Percentiles rank a stretch among this genome's conserved stretches.
These are phyloP conservation scores for Salvia rosmarinus DNA, from an alignment of 257 asterid species.

Conservation along the genomic window DNA sequence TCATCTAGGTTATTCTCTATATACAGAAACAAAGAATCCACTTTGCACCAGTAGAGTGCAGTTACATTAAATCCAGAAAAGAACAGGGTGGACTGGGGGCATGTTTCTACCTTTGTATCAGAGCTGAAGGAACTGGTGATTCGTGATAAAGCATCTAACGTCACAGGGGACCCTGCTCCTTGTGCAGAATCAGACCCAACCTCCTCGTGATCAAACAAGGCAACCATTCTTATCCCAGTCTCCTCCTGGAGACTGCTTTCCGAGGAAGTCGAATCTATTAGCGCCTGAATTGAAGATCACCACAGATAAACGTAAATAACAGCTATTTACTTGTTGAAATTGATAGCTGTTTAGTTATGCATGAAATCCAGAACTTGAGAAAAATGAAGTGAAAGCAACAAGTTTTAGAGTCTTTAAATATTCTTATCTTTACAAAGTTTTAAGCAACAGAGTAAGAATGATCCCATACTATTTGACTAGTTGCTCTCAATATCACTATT, in stretches of 20 bases:
- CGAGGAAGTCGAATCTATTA: slow-evolving; percentile 78
- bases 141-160: slow-evolving; percentile 85
- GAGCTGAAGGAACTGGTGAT: slow-evolving; percentile 75
- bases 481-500: background rate
- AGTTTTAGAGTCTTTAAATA: background rate
- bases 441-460: background rate
- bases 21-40: background rate
- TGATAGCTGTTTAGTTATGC: background rate
- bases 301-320: slow-evolving; percentile 22
- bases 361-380: background rate
- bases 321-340: background rate
- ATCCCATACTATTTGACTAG: background rate
- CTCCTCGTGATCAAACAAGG: slow-evolving; percentile 98
- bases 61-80: background rate
- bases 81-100: background rate
- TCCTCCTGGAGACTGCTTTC: slow-evolving; percentile 76
- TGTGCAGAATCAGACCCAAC: slow-evolving; percentile 95
- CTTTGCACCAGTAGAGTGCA: background rate
- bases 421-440: background rate
- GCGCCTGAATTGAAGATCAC: slow-evolving; percentile 63
- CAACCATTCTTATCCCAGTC: slow-evolving; percentile 84
- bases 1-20: background rate
- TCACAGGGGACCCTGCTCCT: slow-evolving; percentile 98
- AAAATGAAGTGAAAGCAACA: background rate
- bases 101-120: slow-evolving; percentile 62